Evolutionary conservation across 2,329 filamentous ascomycete species (phyloP), one percentile per base, ranked within the genome.

Genomic region (Phyllosticta citribraziliensis): DNA sequence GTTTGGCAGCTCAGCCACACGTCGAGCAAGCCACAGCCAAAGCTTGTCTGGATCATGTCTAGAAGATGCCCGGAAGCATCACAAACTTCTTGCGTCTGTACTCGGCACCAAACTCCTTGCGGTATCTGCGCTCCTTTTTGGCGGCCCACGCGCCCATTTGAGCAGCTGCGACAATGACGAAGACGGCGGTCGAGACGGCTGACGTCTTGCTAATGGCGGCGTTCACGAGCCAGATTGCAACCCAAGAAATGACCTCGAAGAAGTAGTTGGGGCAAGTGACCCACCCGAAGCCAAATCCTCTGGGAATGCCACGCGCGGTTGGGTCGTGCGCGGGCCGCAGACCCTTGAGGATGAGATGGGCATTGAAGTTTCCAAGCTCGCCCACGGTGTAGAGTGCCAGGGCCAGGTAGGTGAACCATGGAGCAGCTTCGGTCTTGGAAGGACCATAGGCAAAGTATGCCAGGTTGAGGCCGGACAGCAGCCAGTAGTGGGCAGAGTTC

Each of bases 231-330:
- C 88, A 87, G 60, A 97, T 81, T 25, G 91, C 92, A 30, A 89
- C 68, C 94, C 94, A 99, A 0, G 92, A 85, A 47, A 96, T 74
- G 6, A 89, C 81, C 73, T 99, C 94, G 68, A 95, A 97, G 79
- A 96, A 84, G 79, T 99, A 99, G 79, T 99, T 99, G 52, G 94
- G 94, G 78, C 92, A 96, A 12, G 94, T 99, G 58, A 99, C 93
- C 40, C 89, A 76, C 65, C 79, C 80, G 75, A 97, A 97, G 30
- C 92, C 90, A 62, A 93, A 84, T 25, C 94, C 94, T 62, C 80
- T 80, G 1, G 94, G 94, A 65, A 99, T 95, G 67, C 91, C 91
- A 63, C 93, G 84, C 73, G 95, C 91, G 1, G 88, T 74, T 6
- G 60, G 60, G 19, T 64, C 93, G 66, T 88, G 88, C 61, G 92